Base-by-base conservation (phyloP, 139 green algal species). In the Coelastrella sp. region DNA sequence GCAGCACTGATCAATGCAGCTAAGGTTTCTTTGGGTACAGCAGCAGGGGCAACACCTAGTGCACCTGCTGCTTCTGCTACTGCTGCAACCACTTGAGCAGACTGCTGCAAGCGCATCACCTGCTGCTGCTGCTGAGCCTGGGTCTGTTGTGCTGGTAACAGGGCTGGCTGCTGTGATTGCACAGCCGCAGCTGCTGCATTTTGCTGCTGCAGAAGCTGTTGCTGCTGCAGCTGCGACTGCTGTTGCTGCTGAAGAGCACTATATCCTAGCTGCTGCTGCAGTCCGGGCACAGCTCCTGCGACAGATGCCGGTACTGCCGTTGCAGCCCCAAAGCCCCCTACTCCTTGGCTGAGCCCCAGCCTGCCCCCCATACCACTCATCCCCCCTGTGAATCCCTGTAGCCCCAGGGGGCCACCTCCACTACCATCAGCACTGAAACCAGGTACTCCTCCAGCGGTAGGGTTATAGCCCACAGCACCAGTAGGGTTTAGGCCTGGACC, bases 41-140 rank as follows among this genome's bases (percentile, higher is more conserved):
- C 82, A 65, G 82, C 25, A 25, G 82, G 82, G 19, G 58, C 19
- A 27, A 87, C 35, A 22, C 82, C 82, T 6, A 87, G 27, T 24
- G 58, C 58, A 15, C 63, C 74, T 17, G 82, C 82, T 49, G 82
- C 82, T 70, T 87, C 82, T 56, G 82, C 82, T 6, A 87, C 65
- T 49, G 82, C 63, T 65, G 82, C 58, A 7, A 78, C 63, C 6
- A 87, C 35, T 7, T 87, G 82, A 24, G n/a, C 15, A 9, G 25
- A 63, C 82, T 78, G 65, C 27, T 87, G 82, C 65, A 79, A 27
- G 27, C 63, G 58, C 1, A 27, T 15, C 15, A n/a, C 14, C 24
- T 65, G 65, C 65, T 82, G 27, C 76, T 63, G 76, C 24, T 61
- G 76, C 76, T 82, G 76, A 24, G 22, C 20, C 76, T 59, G 22